A percentile compares a stretch with the other conserved stretches of the same genome.
These are phyloP conservation scores for Tillandsia leiboldiana DNA, from an alignment of 176 grass and related monocot genomes.

Conservation along the genomic window DNA sequence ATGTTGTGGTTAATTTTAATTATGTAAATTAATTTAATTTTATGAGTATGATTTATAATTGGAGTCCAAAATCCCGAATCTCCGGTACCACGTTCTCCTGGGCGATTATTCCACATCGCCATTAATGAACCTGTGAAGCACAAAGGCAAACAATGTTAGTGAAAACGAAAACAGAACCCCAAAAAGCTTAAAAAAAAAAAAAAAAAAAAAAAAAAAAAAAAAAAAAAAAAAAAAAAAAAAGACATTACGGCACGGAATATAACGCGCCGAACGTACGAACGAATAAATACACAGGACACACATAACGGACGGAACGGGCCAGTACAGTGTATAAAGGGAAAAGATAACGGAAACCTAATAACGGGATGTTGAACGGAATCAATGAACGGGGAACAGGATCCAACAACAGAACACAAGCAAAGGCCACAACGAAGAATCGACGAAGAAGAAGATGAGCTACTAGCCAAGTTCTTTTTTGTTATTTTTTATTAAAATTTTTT, in stretches of 20 bases:
- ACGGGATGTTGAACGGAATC: neutral
- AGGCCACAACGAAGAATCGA: neutral
- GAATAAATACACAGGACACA: neutral
- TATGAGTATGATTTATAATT: too few species aligned
- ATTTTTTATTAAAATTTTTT: neutral
- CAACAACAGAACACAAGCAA: neutral
- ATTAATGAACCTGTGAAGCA: neutral
- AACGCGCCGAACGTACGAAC: too few species aligned
- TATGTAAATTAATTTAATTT: too few species aligned
- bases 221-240: neutral
- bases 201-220: neutral
- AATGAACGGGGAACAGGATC: neutral
- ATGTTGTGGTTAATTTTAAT: too few species aligned
- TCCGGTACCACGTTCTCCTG: neutral
- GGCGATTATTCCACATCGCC: neutral
- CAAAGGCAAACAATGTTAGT: neutral
- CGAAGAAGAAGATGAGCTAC: neutral
- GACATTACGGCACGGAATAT: too few species aligned
- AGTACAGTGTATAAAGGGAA: neutral
- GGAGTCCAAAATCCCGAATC: too few species aligned
- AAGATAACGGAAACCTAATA: neutral
- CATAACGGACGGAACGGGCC: neutral
- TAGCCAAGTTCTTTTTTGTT: neutral
- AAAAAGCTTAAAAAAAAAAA: too few species aligned
- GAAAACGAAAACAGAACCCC: neutral